A percentile compares a stretch with the other conserved stretches of the same genome.
phyloP scores from a whole-genome alignment of 106 monocot genomes.

The Posidonia australis region DNA sequence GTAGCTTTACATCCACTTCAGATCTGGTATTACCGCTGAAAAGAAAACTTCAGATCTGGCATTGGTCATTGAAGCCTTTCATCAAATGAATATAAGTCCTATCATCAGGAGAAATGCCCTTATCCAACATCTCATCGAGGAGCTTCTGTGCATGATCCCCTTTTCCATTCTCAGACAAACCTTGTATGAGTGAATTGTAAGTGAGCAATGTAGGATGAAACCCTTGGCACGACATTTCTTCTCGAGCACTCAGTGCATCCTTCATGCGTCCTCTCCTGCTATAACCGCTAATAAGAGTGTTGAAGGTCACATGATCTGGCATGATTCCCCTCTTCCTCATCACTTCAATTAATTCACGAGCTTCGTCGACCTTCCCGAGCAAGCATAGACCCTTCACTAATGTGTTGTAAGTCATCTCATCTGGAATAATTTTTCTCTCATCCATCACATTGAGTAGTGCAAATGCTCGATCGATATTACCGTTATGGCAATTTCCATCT shows the following conservation, averaged over 20 bases:
- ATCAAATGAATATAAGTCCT: constrained; percentile 63
- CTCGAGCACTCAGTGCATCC: constrained; percentile 44
- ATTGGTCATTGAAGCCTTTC: constrained; percentile 25
- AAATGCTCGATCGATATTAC: constrained; percentile 54
- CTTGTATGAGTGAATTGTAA: constrained; percentile 75
- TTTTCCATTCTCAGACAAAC: constrained; percentile 55
- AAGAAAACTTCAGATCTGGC: background rate
- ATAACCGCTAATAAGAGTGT: constrained; percentile 83
- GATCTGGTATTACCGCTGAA: background rate
- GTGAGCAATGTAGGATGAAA: constrained; percentile 72
- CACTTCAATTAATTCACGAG: constrained; percentile 52
- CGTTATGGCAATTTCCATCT: constrained; percentile 48
- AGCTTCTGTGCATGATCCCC: constrained; percentile 58
- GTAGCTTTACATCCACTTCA: background rate
- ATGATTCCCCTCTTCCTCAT: constrained; percentile 52
- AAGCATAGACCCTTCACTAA: constrained; percentile 78
- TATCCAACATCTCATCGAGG: constrained; percentile 57
- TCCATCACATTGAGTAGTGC: constrained; percentile 65
- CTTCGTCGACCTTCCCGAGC: constrained; percentile 57
- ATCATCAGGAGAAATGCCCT: constrained; percentile 69
- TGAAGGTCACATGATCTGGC: constrained; percentile 83
- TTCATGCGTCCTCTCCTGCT: constrained; percentile 60
- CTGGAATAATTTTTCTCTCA: constrained; percentile 37
- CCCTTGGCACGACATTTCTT: constrained; percentile 58
- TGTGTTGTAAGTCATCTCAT: constrained; percentile 79